Evolutionary conservation across 768 basidiomycete species (phyloP).

Genomic region (Aureoboletus auriporus): DNA sequence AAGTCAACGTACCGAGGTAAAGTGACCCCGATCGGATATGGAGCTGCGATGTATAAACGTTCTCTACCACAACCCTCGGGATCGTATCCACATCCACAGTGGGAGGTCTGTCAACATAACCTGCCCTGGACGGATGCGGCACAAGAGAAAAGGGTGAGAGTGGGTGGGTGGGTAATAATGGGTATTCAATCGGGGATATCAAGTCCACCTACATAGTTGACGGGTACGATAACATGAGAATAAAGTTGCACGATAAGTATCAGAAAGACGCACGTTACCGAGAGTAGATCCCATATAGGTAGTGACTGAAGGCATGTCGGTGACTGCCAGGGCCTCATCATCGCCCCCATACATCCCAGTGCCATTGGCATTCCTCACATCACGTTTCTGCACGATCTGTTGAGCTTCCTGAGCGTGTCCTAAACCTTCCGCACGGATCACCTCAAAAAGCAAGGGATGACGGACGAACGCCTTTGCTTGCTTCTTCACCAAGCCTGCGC

Average conservation of each 20-base stretch:
- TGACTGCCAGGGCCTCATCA: not conserved
- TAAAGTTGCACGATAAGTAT: too few species aligned
- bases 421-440: constrained; percentile 21
- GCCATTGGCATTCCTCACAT: not conserved
- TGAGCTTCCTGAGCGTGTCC: constrained; percentile 14
- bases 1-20: constrained; percentile 40
- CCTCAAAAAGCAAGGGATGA: constrained; percentile 48
- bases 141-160: not conserved
- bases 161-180: not conserved
- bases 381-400: constrained; percentile 18
- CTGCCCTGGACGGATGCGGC: not conserved
- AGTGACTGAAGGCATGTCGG: constrained; percentile 4
- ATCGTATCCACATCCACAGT: not conserved
- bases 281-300: constrained; percentile 18
- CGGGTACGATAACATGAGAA: not conserved
- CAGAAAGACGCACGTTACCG: constrained; percentile 26
- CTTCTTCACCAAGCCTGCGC: constrained; percentile 34
- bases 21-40: constrained; percentile 42
- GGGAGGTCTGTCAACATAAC: not conserved
- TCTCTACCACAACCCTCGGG: constrained; percentile 1
- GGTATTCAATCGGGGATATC: constrained; percentile 2
- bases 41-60: constrained; percentile 17
- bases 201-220: not conserved
- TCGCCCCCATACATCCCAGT: too few species aligned
- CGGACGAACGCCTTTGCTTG: constrained; percentile 32